A percentile compares a stretch with the other conserved stretches of the same genome.
These are phyloP conservation scores for Tylopilus balloui DNA, from an alignment of 768 basidiomycete species.

Conservation along the genomic window DNA sequence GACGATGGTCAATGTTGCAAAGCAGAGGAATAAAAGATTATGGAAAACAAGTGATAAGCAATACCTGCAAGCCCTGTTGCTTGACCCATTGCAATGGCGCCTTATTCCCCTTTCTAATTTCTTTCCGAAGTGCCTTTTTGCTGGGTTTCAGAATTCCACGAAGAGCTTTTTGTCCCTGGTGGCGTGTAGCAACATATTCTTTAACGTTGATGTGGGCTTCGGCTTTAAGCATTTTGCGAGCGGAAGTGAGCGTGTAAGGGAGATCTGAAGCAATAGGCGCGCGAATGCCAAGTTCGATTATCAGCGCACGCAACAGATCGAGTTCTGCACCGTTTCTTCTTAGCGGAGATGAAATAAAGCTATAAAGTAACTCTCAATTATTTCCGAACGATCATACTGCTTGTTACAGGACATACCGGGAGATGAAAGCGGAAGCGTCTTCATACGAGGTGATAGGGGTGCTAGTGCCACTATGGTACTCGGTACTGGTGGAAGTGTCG, in stretches of 20 bases:
- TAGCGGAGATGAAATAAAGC: constrained; percentile 22
- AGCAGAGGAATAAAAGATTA: constrained; percentile 16
- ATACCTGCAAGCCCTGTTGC: constrained; percentile 55
- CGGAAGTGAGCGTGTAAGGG: constrained; percentile 59
- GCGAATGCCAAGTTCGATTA: constrained; percentile 69
- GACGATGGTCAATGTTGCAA: neutral
- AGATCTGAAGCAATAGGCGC: constrained; percentile 41
- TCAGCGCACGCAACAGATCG: constrained; percentile 64
- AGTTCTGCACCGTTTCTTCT: constrained; percentile 35
- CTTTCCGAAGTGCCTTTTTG: constrained; percentile 56
- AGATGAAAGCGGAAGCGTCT: constrained; percentile 27
- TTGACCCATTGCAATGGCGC: constrained; percentile 58
- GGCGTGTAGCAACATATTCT: constrained; percentile 67
- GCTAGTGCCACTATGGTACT: constrained; percentile 5
- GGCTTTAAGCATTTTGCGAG: constrained; percentile 62
- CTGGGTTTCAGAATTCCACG: constrained; percentile 59
- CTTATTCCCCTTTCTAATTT: constrained; percentile 47
- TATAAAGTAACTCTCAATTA: constrained; percentile 4
- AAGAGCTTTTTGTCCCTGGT: constrained; percentile 58
- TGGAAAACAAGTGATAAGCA: constrained; percentile 50
- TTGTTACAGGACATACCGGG: constrained; percentile 15
- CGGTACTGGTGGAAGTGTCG: constrained; percentile 2
- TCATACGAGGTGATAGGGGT: constrained; percentile 21
- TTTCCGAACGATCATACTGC: neutral
- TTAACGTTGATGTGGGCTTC: constrained; percentile 66